Conservation (phyloP, 257 asterid species). For the Haberlea rhodopensis region DNA sequence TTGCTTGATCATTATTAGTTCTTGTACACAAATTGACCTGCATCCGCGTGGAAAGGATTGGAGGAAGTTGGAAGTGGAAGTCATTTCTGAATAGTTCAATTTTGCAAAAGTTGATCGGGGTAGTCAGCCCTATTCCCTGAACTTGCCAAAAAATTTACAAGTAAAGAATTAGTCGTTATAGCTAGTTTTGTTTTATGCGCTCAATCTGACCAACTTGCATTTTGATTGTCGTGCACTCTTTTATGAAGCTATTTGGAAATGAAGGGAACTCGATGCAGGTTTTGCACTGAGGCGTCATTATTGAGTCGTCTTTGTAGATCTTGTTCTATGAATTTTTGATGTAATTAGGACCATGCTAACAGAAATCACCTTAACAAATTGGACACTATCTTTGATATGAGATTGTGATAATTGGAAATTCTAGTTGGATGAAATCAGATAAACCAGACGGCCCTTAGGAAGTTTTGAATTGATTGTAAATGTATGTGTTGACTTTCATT, state of each 20-base stretch:
- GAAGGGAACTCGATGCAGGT: background rate
- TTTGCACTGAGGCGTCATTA: background rate
- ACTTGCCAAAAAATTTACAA: background rate
- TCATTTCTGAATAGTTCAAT: background rate
- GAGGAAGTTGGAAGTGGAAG: background rate
- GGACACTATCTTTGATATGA: background rate
- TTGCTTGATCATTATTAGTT: background rate
- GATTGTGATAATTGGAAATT: background rate
- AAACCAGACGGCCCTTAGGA: background rate
- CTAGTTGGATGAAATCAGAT: conserved; percentile 8
- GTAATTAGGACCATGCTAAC: background rate
- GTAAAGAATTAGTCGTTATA: background rate
- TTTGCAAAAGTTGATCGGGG: background rate
- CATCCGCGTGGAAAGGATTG: background rate
- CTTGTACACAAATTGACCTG: background rate
- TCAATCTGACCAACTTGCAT: background rate
- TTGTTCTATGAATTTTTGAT: background rate
- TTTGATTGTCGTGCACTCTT: conserved; percentile 1
- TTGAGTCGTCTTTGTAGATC: background rate
- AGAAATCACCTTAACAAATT: background rate
- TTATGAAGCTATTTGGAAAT: background rate
- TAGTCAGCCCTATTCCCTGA: too few species aligned
- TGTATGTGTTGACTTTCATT: background rate
- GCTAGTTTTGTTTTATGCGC: background rate
- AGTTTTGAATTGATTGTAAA: conserved; percentile 9